Evolutionary conservation across 805 yeast species (phyloP).

Genomic region (Alloascoidea hylecoeti): DNA sequence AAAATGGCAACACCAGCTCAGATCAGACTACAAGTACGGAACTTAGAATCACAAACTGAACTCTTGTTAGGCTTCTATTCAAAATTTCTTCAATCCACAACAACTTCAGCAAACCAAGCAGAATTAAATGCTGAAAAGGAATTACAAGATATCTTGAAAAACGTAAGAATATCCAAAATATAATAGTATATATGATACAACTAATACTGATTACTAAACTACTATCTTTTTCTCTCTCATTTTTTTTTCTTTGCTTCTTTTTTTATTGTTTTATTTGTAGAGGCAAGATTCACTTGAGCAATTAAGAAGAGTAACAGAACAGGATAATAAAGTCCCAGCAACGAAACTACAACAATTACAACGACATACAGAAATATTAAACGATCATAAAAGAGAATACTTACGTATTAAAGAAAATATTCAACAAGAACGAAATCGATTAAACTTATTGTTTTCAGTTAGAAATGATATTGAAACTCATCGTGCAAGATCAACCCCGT

Average conservation of each 20-base stretch:
- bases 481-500: slow-evolving; percentile 23
- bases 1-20: slow-evolving; percentile 43
- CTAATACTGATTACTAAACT: too few relatives aligned
- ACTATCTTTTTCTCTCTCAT: too few relatives aligned
- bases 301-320: slow-evolving; percentile 39
- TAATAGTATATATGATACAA: too few relatives aligned
- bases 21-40: slow-evolving; percentile 51
- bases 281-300: slow-evolving; percentile 40
- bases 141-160: slow-evolving; percentile 36
- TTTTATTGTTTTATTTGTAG: slow-evolving; percentile 13
- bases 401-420: slow-evolving; percentile 42
- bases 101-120: slow-evolving; percentile 30
- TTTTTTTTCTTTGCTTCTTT: slow-evolving; percentile 12
- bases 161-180: slow-evolving; percentile 18
- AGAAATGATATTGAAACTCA: slow-evolving; percentile 68
- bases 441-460: slow-evolving; percentile 62
- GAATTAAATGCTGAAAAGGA: slow-evolving; percentile 29
- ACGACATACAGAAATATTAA: slow-evolving; percentile 65
- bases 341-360: slow-evolving; percentile 70
- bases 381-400: slow-evolving; percentile 55
- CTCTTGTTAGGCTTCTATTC: slow-evolving; percentile 36
- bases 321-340: slow-evolving; percentile 44
- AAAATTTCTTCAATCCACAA: slow-evolving; percentile 35
- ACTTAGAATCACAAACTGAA: slow-evolving; percentile 59
- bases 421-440: slow-evolving; percentile 61